Evolutionary conservation across 768 basidiomycete genomes (phyloP), one percentile per base, ranked within the genome.

Genomic region (Boletus rufocinnamomeus): DNA sequence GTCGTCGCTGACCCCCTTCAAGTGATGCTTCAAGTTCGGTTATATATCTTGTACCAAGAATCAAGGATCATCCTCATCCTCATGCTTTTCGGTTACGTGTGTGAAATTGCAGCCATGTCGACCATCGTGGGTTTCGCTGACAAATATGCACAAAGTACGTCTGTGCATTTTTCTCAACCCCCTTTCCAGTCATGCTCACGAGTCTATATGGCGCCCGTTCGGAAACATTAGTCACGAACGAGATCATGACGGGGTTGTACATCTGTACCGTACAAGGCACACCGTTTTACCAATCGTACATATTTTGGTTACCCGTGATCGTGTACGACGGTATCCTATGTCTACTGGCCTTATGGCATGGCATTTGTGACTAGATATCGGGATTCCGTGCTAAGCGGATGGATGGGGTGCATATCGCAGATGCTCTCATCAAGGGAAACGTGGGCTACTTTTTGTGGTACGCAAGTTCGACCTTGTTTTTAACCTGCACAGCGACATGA

Each of bases 381-480:
- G 56, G 37, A 37, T 45, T 43, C 43, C 55, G 37, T 9, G 25
- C 48, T 6, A 37, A 28, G 32, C 50, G 54, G 23, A 10, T 40
- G 13, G 25, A 54, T 7, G 56, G 56, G 2, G 37, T 60, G 0
- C 14, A 32, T n/a, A n/a, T 69, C 43, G 19, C 61, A 28, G 47
- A 50, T 7, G 34, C 28, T 4, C 56, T 66, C 16, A 14, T 68
- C 30, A 63, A 45, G 30, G 67, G 54, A 4, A 69, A 55, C 16
- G 43, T n/a, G 16, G 25, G 50, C 25, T 68, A 68, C 45, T 60
- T 60, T 57, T 13, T 63, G 16, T 63, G 53, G 66, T 68, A 45
- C 35, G 63, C 1, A 14, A 14, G 4, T 35, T 17, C 41, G 8
- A 19, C 13, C 16, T 44, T 25, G 16, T 2, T 7, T 2, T 3